A percentile compares a stretch with the other conserved stretches of the same genome.
phyloP scores from a whole-genome alignment of 2,329 filamentous ascomycete genomes.

The Sporothrix brunneoviolacea region DNA sequence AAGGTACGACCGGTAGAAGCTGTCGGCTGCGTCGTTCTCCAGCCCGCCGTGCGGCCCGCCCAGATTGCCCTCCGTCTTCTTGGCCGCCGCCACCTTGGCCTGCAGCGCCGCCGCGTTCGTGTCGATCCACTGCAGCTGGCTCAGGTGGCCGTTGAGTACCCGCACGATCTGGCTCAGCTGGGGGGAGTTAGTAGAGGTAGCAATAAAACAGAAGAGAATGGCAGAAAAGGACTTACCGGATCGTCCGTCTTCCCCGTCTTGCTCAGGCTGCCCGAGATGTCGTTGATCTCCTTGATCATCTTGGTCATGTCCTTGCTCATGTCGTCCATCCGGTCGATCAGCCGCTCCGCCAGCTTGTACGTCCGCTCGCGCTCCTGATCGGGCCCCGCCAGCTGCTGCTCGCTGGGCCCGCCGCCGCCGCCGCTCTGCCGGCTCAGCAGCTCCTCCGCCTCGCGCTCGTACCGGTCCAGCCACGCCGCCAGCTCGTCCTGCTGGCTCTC shows the following conservation, averaged over 20 bases:
- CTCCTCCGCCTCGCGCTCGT: constrained; percentile 85
- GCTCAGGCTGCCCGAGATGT: constrained; percentile 79
- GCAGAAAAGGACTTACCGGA: constrained; percentile 54
- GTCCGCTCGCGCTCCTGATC: constrained; percentile 95
- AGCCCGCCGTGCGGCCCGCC: constrained; percentile 50
- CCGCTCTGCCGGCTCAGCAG: constrained; percentile 76
- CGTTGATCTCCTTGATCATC: constrained; percentile 98
- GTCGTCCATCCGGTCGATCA: constrained; percentile 83
- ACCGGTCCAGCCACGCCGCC: constrained; percentile 78
- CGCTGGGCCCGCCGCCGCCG: no score
- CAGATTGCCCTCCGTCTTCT: constrained; percentile 65
- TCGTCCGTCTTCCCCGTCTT: constrained; percentile 86
- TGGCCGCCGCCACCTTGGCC: constrained; percentile 72
- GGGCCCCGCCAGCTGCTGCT: constrained; percentile 69
- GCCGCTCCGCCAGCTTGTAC: constrained; percentile 90
- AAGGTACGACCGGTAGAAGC: constrained; percentile 86
- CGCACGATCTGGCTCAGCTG: constrained; percentile 91
- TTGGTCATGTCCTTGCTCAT: constrained; percentile 88
- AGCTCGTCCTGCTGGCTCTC: constrained; percentile 92
- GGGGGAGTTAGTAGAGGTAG: constrained; percentile 17
- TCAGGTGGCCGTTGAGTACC: constrained; percentile 87
- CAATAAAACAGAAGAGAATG: not conserved
- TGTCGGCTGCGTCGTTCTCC: constrained; percentile 70
- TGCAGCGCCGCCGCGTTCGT: constrained; percentile 74
- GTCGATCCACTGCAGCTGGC: constrained; percentile 90